Conservation (phyloP, 1,284 basidiomycete genomes). For the Heliocybe sulcata region DNA sequence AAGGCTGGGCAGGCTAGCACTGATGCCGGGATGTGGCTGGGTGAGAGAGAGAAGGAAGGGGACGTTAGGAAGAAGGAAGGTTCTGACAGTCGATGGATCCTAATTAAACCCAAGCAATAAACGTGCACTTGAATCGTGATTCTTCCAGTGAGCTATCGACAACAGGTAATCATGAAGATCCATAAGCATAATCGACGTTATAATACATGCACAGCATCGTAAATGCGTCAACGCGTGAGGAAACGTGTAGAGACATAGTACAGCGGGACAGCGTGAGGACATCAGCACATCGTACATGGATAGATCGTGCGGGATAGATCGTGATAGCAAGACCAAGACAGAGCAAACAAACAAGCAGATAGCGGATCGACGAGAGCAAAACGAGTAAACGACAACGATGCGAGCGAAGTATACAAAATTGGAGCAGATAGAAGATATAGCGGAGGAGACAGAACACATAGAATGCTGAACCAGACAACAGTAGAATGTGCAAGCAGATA, state of each 20-base stretch:
- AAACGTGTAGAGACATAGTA: not conserved
- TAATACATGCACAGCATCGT: not conserved
- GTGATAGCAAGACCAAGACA: not conserved
- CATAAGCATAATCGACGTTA: not conserved
- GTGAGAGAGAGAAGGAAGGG: constrained; percentile 21
- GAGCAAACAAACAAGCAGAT: not conserved
- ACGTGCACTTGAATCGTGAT: too few species aligned
- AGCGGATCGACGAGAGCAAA: not conserved
- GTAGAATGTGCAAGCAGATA: not conserved
- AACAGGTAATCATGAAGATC: not conserved
- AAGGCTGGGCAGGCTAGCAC: constrained; percentile 43
- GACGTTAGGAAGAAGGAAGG: constrained; percentile 37
- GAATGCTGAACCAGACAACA: not conserved
- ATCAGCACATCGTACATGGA: too few species aligned
- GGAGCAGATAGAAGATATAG: too few species aligned
- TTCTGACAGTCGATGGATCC: constrained; percentile 46
- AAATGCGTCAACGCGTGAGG: not conserved
- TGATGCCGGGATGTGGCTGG: constrained; percentile 50
- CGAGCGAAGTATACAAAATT: too few species aligned
- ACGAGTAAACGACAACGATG: too few species aligned
- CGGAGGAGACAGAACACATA: not conserved
- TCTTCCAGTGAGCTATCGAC: not conserved
- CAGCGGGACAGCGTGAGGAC: not conserved
- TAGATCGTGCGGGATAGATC: not conserved
- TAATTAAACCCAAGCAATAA: constrained; percentile 18